A percentile compares a stretch with the other conserved stretches of the same genome.
Conservation (phyloP, 2,329 filamentous ascomycete genomes). For the Chrysosporium keratinophilum region DNA sequence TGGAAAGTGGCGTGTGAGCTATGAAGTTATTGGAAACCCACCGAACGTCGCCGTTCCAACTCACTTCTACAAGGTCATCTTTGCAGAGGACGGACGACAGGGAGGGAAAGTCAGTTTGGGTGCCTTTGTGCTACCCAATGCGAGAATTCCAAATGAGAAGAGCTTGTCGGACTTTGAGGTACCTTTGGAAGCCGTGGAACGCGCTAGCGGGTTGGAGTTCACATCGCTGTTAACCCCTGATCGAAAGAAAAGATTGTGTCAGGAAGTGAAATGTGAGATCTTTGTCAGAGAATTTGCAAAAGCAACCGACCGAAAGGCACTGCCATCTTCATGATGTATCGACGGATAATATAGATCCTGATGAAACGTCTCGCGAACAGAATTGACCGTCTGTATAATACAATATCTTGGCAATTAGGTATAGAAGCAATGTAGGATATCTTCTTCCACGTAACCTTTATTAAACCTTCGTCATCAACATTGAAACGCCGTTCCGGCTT, state of each 20-base stretch:
- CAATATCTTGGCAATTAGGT: not conserved
- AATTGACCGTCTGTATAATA: not conserved
- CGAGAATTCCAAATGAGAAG: constrained; percentile 75
- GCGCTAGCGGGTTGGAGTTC: constrained; percentile 86
- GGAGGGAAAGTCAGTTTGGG: constrained; percentile 74
- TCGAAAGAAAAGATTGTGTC: constrained; percentile 68
- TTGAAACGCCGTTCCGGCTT: constrained; percentile 68
- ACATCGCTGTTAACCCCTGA: constrained; percentile 63
- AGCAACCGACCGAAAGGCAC: constrained; percentile 45
- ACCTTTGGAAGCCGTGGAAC: constrained; percentile 81
- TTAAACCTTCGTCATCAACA: constrained; percentile 42
- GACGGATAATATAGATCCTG: not conserved
- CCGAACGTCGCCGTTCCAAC: constrained; percentile 93
- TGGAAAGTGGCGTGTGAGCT: constrained; percentile 89
- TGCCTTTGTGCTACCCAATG: constrained; percentile 92
- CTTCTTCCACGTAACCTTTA: not conserved
- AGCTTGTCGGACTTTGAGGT: constrained; percentile 88
- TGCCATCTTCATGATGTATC: constrained; percentile 11
- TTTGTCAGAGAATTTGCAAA: constrained; percentile 64
- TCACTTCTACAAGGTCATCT: constrained; percentile 99
- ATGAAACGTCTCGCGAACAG: not conserved
- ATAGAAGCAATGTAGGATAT: not conserved
- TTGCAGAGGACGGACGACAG: constrained; percentile 67
- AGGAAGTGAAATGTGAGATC: constrained; percentile 74
- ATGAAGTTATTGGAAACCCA: constrained; percentile 90